Base-by-base conservation (phyloP, 192 early-diverging fungal genomes). In the Coemansia sp. region DNA sequence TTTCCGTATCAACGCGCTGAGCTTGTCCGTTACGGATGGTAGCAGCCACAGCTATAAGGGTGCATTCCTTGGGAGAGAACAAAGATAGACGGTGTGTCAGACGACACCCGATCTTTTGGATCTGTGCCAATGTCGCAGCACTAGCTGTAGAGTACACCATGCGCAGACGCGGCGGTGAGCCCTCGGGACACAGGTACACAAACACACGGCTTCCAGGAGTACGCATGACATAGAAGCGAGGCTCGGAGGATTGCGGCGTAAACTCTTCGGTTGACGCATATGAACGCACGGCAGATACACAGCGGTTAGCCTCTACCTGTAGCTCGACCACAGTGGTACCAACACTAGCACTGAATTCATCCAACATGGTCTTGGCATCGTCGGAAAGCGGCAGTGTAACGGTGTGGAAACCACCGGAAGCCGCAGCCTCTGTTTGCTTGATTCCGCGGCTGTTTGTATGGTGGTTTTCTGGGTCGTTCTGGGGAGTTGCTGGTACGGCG, bases 101-200 rank as follows among this genome's bases (percentile, higher is more conserved):
- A 15, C 41, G 43, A 35, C 59, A 78, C 0, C 64, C 76, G 9
- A 66, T 56, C 41, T 45, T 49, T 48, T 72, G 64, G 43, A 63
- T 71, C 51, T 78, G 64, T 15, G 50, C 55, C 3, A 78, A 42
- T 6, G 71, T 60, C 10, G 70, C 22, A 7, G 58, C 45, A 14
- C 46, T 43, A 17, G 77, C 62, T 1, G 77, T 73, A 29, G 77
- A 78, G 35, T 78, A 78, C 11, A 65, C 67, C 77, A 78, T 78
- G 43, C 77, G 77, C 38, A 73, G 55, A 9, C 71, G 72, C 24
- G 77, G 70, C 11, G 61, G 55, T 11, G 70, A 72, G 3, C 45
- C 27, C 18, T 72, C 69, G 15, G 77, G 77, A 37, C 77, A 78
- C 32, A 49, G 65, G 58, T 78, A 78, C 23, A 78, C 70, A 44